Evolutionary conservation across 176 grass and related monocot genomes (phyloP).

Genomic region (Lolium rigidum): DNA sequence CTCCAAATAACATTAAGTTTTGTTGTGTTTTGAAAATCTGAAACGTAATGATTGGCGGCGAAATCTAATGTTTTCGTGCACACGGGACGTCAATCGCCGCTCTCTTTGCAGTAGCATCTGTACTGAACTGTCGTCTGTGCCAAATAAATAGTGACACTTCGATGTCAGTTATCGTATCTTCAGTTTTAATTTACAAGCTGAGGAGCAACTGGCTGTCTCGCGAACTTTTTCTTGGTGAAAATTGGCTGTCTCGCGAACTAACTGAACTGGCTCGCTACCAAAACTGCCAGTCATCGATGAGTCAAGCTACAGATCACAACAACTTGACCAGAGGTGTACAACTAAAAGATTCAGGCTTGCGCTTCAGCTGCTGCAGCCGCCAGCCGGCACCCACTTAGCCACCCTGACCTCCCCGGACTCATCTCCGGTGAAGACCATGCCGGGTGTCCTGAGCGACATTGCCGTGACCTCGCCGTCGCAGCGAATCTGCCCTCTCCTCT

Average conservation of each 20-base stretch:
- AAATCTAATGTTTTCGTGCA: too few species aligned
- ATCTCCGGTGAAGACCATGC: slow-evolving; percentile 26
- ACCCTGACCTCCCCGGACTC: slow-evolving; percentile 34
- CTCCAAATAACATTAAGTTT: too few species aligned
- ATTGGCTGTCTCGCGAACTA: too few species aligned
- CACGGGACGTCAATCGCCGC: too few species aligned
- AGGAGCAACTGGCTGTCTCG: neutral
- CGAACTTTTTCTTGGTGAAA: too few species aligned
- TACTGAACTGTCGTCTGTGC: too few species aligned
- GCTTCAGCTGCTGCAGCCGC: neutral
- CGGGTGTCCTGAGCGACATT: neutral
- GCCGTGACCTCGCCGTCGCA: slow-evolving; percentile 21
- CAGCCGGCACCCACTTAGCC: slow-evolving; percentile 4
- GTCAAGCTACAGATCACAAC: neutral
- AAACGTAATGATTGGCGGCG: too few species aligned
- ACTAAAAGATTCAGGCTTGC: neutral
- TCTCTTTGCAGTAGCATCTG: too few species aligned
- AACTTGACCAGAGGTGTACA: too few species aligned
- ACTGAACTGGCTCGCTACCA: neutral
- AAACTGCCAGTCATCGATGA: slow-evolving; percentile 14
- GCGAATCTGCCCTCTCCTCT: slow-evolving; percentile 4
- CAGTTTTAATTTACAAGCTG: neutral
- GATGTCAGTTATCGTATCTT: neutral
- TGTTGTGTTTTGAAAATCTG: too few species aligned
- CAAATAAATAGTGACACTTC: neutral